Evolutionary conservation across 2,329 filamentous ascomycete genomes (phyloP), one percentile per base, ranked within the genome.

Genomic region (Colletotrichum orchidophilum): DNA sequence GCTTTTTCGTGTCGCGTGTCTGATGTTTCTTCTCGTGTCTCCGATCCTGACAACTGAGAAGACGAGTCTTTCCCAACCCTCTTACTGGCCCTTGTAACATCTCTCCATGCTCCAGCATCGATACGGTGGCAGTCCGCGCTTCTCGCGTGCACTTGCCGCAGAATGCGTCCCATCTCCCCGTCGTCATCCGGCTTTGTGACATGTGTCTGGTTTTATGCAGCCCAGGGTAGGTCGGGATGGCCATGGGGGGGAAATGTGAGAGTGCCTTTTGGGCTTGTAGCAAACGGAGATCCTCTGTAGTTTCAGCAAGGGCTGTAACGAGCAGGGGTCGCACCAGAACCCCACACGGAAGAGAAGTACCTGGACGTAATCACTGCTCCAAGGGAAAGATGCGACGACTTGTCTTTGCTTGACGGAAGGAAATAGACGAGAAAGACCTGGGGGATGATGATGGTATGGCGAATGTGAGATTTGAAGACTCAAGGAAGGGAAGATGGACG

Each of bases 121-220:
- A 53, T 26, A 59, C 52, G 24, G 31, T 27, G 29, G n/a, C 49
- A 6, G 8, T 39, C 49, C 27, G 27, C 66, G 46, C 52, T n/a
- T 27, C 39, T 70, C 68, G 58, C 68, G 58, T 68, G 58, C 68
- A 62, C 63, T 70, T 58, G 67, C 63, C 55, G 58, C 63, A 42
- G 55, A 15, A 29, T 39, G 63, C 35, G 55, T 61, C 55, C 57
- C 29, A 58, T 62, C 50, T 58, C 6, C 4, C 24, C n/a, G 27
- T 53, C 24, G 21, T 42, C 63, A 52, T 31, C 42, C 9, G 64
- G 31, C 35, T 58, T 58, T 68, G 63, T 52, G 64, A 54, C 64
- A 58, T 59, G 11, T 27, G 52, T 53, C 52, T 52, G 64, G 33
- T 35, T 70, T 68, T 42, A 71, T 49, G 58, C 58, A 39, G 15